These are phyloP conservation scores for Prunus padus DNA, from an alignment of 306 rosid genomes.

Conservation along the genomic window DNA sequence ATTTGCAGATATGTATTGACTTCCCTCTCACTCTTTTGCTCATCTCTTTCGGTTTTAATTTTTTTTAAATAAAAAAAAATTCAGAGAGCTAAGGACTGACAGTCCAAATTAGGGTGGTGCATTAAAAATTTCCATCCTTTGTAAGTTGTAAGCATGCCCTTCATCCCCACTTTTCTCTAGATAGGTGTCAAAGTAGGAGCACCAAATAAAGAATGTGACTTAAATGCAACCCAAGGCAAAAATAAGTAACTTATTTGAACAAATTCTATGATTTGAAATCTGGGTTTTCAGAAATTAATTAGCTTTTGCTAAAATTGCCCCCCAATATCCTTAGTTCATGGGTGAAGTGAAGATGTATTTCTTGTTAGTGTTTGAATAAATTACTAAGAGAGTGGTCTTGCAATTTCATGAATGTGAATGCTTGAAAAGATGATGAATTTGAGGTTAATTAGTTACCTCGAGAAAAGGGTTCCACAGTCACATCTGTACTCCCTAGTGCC, in stretches of 20 bases:
- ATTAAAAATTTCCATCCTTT: not conserved
- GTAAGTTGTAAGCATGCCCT: not conserved
- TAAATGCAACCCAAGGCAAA: no score
- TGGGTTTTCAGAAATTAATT: not conserved
- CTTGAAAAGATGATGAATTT: not conserved
- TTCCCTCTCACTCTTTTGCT: conserved; percentile 13
- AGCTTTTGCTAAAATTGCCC: not conserved
- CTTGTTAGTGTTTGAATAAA: not conserved
- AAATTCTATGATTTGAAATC: not conserved
- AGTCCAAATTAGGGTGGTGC: not conserved
- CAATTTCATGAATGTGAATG: not conserved
- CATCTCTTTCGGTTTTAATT: not conserved
- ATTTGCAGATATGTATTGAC: conserved; percentile 28
- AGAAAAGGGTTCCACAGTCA: conserved; percentile 99
- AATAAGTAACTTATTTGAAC: not conserved
- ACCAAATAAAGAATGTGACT: no score
- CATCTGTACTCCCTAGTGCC: conserved; percentile 96
- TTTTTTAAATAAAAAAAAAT: not conserved
- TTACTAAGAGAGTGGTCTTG: not conserved
- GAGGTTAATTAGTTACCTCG: conserved; percentile 54
- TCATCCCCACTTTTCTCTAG: not conserved
- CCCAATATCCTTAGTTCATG: not conserved
- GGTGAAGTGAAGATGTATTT: not conserved
- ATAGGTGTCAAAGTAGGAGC: no score
- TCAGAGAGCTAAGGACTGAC: conserved; percentile 6